Percentiles rank a stretch among this genome's conserved stretches.
Conservation (phyloP, 345 rosid genomes). For the Camelina hispida region DNA sequence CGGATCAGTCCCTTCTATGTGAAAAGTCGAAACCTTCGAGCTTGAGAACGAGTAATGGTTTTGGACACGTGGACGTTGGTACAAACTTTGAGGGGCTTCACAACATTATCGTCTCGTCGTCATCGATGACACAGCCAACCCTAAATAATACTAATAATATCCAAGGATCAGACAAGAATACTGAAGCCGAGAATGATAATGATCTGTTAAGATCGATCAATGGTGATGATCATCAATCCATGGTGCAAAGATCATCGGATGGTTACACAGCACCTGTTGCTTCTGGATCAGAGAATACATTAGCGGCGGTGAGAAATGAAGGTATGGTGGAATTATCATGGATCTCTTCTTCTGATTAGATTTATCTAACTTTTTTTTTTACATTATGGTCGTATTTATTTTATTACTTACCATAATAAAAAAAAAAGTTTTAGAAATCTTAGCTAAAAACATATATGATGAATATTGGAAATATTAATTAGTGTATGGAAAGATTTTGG, state of each 20-base stretch:
- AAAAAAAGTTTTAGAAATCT: not conserved
- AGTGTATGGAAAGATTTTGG: conserved; percentile 26
- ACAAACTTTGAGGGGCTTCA: conserved; percentile 52
- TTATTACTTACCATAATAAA: conserved; percentile 6
- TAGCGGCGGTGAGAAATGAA: conserved; percentile 47
- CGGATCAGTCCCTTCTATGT: conserved; percentile 30
- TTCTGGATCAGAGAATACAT: conserved; percentile 50
- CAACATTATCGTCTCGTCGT: conserved; percentile 50
- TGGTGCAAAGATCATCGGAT: conserved; percentile 49
- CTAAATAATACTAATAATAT: conserved; percentile 44
- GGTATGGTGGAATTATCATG: conserved; percentile 76
- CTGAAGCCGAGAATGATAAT: conserved; percentile 26
- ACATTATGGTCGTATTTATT: conserved; percentile 15
- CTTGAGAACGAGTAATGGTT: conserved; percentile 30
- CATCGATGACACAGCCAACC: conserved; percentile 40
- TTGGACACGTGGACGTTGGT: conserved; percentile 34
- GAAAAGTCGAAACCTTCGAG: conserved; percentile 35
- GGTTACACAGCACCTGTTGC: conserved; percentile 36
- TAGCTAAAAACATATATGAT: conserved; percentile 23
- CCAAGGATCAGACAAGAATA: conserved; percentile 24
- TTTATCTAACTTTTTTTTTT: conserved; percentile 14
- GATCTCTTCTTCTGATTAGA: conserved; percentile 78
- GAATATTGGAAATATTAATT: conserved; percentile 11
- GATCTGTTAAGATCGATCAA: conserved; percentile 53
- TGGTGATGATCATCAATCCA: conserved; percentile 29